Evolutionary conservation across 129 eudicot genomes (phyloP).

Genomic region (Apium graveolens): DNA sequence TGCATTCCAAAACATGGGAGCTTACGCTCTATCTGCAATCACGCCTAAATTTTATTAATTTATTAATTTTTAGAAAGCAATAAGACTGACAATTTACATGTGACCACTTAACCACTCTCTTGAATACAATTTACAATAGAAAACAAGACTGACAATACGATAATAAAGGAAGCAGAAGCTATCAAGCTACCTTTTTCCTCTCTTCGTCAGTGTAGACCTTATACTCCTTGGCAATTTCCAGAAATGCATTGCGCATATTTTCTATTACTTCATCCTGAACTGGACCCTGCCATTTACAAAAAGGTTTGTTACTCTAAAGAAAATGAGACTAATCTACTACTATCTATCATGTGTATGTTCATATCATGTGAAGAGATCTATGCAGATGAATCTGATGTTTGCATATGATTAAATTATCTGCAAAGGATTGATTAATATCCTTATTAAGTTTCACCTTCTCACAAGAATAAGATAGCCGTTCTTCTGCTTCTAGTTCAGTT

Average conservation of each 20-base stretch:
- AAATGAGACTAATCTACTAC: slow-evolving; percentile 2
- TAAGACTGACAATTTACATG: background rate
- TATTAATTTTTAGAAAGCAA: background rate
- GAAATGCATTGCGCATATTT: slow-evolving; percentile 70
- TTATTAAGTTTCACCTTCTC: slow-evolving; percentile 62
- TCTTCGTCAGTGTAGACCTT: slow-evolving; percentile 80
- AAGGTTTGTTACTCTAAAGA: slow-evolving; percentile 9
- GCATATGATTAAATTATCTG: background rate
- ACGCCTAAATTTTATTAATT: background rate
- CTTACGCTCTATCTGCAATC: background rate
- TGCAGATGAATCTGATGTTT: background rate
- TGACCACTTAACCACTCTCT: background rate
- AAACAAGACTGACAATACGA: background rate
- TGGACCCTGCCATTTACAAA: slow-evolving; percentile 62
- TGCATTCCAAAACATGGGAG: background rate
- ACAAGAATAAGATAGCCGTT: slow-evolving; percentile 88
- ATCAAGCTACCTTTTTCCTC: slow-evolving; percentile 45
- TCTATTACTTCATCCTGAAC: slow-evolving; percentile 89
- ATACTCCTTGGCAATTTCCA: slow-evolving; percentile 77
- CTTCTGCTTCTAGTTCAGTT: slow-evolving; percentile 97
- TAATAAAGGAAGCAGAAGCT: slow-evolving; percentile 5
- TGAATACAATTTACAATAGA: background rate
- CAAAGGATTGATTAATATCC: slow-evolving; percentile 2
- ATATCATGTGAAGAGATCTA: background rate
- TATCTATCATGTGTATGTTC: background rate